phyloP scores from a whole-genome alignment of 805 yeast species.

The Spathaspora hagerdaliae region DNA sequence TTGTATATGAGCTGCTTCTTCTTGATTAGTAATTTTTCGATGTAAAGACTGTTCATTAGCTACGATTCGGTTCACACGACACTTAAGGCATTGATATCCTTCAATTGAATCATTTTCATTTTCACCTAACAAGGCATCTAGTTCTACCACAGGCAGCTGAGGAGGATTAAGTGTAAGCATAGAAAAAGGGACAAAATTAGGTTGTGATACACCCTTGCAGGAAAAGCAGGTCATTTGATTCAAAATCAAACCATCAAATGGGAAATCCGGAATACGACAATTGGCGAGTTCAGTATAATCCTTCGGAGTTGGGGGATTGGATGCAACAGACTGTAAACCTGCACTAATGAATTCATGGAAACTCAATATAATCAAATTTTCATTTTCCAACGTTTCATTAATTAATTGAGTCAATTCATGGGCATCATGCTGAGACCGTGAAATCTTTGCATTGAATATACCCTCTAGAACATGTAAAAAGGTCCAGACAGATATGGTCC shows the following conservation, averaged over 20 bases:
- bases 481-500: conserved; percentile 72
- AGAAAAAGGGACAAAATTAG: conserved; percentile 55
- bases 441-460: conserved; percentile 68
- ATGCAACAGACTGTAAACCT: conserved; percentile 6
- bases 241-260: conserved; percentile 65
- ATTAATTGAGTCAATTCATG: conserved; percentile 85
- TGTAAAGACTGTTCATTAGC: conserved; percentile 23
- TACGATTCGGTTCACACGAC: conserved; percentile 44
- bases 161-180: conserved; percentile 79
- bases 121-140: conserved; percentile 53
- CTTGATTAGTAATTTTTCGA: conserved; percentile 21
- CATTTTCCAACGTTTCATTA: conserved; percentile 72
- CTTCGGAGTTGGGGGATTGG: conserved; percentile 6
- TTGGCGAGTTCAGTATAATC: conserved; percentile 9
- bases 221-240: conserved; percentile 67
- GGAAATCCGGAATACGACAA: conserved; percentile 55
- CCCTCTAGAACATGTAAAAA: conserved; percentile 68
- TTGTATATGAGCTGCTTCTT: conserved; percentile 13
- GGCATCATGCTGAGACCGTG: conserved; percentile 86
- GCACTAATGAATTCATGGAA: conserved; percentile 12
- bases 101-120: conserved; percentile 67
- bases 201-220: conserved; percentile 61
- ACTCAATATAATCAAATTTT: conserved; percentile 44
- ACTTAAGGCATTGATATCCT: conserved; percentile 74
- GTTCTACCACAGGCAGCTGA: conserved; percentile 38